Base-by-base conservation (phyloP, 805 yeast genomes). In the Hanseniaspora lachancei region DNA sequence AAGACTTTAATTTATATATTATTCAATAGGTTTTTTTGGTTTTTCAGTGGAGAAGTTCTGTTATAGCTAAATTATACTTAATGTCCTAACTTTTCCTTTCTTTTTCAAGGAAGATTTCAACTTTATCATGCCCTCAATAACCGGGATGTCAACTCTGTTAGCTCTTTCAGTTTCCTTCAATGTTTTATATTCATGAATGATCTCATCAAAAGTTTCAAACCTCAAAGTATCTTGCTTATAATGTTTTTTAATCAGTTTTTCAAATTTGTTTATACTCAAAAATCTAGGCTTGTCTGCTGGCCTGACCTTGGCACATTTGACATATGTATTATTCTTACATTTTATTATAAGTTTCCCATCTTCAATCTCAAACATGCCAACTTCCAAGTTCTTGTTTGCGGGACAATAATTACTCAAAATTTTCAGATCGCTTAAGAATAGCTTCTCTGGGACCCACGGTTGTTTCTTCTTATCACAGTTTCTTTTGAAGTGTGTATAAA, bases 361-460 rank as follows among this genome's bases (percentile, higher is more conserved):
- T 8, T 9, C 10, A n/a, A 16, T 21, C 16, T 34, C 27, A 35
- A 50, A 50, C 44, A 15, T n/a, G 7, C 39, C 27, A 0, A 20
- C 35, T 27, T 38, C 9, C 20, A 24, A 10, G 18, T 39, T 5
- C 10, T 24, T 18, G 1, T 27, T 38, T 3, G 13, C 8, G 4
- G 34, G 15, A 23, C n/a, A 5, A n/a, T 49, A 24, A 12, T 23
- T 32, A 13, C 16, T 27, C 23, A 38, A 27, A 2, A 10, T 13
- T 29, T 53, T 38, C 27, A 44, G 18, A 16, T 52, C 34, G 8
- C 34, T 52, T 4, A 53, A 10, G 47, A 46, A 53, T 9, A 53
- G 12, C 35, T 46, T 53, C 24, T 48, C 32, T 16, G 49, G 48
- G 27, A 29, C 21, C 56, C 56, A 53, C 3, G 47, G 38, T 10